These are phyloP conservation scores for Mycena indigotica DNA, from an alignment of 768 basidiomycete genomes.

Conservation along the genomic window DNA sequence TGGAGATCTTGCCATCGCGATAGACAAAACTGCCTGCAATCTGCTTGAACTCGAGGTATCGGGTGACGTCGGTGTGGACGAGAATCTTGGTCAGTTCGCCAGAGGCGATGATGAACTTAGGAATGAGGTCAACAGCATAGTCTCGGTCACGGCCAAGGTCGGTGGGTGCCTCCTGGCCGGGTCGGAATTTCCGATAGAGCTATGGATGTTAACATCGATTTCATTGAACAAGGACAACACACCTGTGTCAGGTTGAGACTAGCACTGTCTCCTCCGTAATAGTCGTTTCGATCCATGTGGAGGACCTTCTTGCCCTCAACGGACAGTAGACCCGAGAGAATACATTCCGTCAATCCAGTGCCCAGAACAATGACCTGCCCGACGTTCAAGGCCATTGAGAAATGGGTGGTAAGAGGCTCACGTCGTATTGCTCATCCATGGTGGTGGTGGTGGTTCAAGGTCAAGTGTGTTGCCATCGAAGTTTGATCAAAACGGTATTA, in stretches of 20 bases:
- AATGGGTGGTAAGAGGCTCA: slow-evolving; percentile 38
- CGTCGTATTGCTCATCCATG: slow-evolving; percentile 99
- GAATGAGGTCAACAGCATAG: slow-evolving; percentile 96
- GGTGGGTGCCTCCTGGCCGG: slow-evolving; percentile 69
- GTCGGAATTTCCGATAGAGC: slow-evolving; percentile 96
- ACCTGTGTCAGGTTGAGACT: slow-evolving; percentile 98
- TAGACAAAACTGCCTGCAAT: slow-evolving; percentile 98
- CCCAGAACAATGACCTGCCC: slow-evolving; percentile 86
- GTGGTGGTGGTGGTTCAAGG: slow-evolving; percentile 49
- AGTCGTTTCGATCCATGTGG: slow-evolving; percentile 98
- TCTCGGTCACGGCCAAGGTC: slow-evolving; percentile 96
- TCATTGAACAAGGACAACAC: slow-evolving; percentile 26
- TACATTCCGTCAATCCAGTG: slow-evolving; percentile 97
- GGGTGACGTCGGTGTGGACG: slow-evolving; percentile 97
- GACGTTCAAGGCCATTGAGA: slow-evolving; percentile 20
- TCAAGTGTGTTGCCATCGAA: slow-evolving; percentile 20
- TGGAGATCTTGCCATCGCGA: slow-evolving; percentile 94
- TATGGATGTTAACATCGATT: slow-evolving; percentile 35
- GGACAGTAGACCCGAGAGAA: slow-evolving; percentile 96
- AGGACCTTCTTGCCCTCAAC: slow-evolving; percentile 99
- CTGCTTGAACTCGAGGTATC: slow-evolving; percentile 99
- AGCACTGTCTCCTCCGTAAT: slow-evolving; percentile 97
- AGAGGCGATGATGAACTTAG: slow-evolving; percentile 98
- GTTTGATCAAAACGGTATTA: not conserved
- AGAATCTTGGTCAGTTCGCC: slow-evolving; percentile 98